These are phyloP conservation scores for Porogramme epimiltina DNA, from an alignment of 1,284 basidiomycete genomes.

Conservation along the genomic window DNA sequence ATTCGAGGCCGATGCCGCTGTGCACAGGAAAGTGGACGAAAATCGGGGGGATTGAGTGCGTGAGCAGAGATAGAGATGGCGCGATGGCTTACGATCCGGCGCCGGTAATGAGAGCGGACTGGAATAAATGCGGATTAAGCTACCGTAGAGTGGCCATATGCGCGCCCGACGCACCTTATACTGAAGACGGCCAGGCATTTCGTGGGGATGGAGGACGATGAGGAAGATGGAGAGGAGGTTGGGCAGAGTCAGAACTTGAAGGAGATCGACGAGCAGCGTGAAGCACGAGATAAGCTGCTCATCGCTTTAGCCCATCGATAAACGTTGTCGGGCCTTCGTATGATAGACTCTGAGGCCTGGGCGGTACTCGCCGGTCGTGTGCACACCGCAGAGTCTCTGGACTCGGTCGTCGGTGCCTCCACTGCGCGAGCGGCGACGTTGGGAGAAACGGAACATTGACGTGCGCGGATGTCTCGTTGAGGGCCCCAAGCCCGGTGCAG, in stretches of 20 bases:
- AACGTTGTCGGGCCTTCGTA: not conserved
- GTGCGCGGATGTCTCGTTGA: no score
- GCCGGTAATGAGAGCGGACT: slow-evolving; percentile 83
- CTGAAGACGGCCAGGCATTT: slow-evolving; percentile 70
- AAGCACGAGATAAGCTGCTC: slow-evolving; percentile 4
- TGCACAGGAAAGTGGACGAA: not conserved
- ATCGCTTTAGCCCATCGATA: slow-evolving; percentile 2
- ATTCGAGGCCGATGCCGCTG: slow-evolving; percentile 94
- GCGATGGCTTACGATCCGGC: slow-evolving; percentile 73
- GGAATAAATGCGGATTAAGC: slow-evolving; percentile 3
- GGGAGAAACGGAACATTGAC: no score
- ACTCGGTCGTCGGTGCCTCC: no score
- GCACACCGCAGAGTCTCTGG: no score
- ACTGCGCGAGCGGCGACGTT: no score
- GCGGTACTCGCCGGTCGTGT: no score
- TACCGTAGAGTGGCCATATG: slow-evolving; percentile 3
- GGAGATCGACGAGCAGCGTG: not conserved
- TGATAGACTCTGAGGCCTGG: no score
- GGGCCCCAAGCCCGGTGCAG: no score
- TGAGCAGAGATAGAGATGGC: not conserved
- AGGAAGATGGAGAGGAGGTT: not conserved
- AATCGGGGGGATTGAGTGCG: slow-evolving; percentile 2
- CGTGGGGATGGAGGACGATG: not conserved
- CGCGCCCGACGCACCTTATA: slow-evolving; percentile 51
- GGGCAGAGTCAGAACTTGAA: not conserved